Percentiles rank a stretch among this genome's conserved stretches.
Conservation (phyloP, 495 filamentous ascomycete species). For the Collariella sp. region DNA sequence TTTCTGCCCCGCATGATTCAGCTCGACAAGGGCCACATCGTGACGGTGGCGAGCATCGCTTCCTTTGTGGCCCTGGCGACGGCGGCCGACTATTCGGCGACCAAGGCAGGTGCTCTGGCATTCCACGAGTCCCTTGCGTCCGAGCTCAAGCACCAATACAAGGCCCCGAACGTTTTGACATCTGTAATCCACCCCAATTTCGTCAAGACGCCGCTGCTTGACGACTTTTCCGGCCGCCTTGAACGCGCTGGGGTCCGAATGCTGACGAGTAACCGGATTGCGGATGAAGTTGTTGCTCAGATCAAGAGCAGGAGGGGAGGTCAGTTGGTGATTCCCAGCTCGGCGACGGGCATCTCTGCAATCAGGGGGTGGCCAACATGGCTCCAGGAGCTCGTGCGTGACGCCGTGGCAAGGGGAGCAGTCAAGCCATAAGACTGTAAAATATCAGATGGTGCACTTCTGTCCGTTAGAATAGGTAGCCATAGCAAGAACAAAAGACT, state of each 20-base stretch:
- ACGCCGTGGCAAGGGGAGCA: constrained; percentile 8
- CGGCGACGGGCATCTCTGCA: constrained; percentile 20
- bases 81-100: constrained; percentile 56
- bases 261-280: constrained; percentile 50
- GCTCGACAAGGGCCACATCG: constrained; percentile 58
- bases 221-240: constrained; percentile 39
- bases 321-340: constrained; percentile 43
- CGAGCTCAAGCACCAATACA: constrained; percentile 50
- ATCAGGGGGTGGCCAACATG: constrained; percentile 33
- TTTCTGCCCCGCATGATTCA: constrained; percentile 57
- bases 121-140: constrained; percentile 59
- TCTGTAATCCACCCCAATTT: constrained; percentile 54
- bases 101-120: constrained; percentile 54
- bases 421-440: background rate
- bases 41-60: constrained; percentile 55
- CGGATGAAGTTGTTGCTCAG: constrained; percentile 47
- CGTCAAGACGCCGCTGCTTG: constrained; percentile 48
- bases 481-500: no score
- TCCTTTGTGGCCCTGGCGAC: constrained; percentile 47
- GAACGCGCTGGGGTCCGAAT: constrained; percentile 38
- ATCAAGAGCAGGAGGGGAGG: constrained; percentile 47
- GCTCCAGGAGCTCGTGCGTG: constrained; percentile 28
- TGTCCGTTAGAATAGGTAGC: no score
- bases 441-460: background rate
- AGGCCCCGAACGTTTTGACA: constrained; percentile 52